Base-by-base conservation (phyloP, 2,329 filamentous ascomycete species). In the Exophiala lecanii-corni region DNA sequence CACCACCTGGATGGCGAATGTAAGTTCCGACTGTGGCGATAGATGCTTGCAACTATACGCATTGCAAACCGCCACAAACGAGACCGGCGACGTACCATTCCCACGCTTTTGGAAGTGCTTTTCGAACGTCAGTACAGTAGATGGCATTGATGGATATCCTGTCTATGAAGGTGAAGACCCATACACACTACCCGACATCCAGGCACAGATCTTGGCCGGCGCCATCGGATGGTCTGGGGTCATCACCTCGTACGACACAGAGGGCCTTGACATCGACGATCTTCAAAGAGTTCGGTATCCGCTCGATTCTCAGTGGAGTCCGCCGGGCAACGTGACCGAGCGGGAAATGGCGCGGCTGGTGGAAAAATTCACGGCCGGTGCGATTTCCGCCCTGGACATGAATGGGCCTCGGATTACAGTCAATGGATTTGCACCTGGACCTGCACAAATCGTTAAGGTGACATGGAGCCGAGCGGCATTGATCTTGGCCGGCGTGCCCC, bases 361-460 rank as follows among this genome's bases (percentile, higher is more conserved):
- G 2, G 44, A 43, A 40, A 41, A 32, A 12, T 54, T 51, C 42
- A 44, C 51, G 7, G 32, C 45, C 5, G 43, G 46, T 20, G 44
- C 48, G 5, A 39, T 54, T 30, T 25, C 41, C 2, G 51, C 51
- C 5, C 20, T 49, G 25, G 49, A 54, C 37, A 4, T 31, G 2
- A 19, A 33, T 18, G 51, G 49, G 9, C 48, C 43, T 3, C 34
- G 51, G 6, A 13, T 39, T 16, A 51, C 94, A 73, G 59, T 91
- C 95, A 38, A 85, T 88, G 51, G 88, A 94, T 39, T 25, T 12
- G 30, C 17, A 12, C 85, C 89, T 94, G 30, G 77, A 74, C 4
- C 89, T 85, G 9, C 68, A 71, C 64, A 97, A 89, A 57, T 95
- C 95, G 47, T 89, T 81, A 54, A 97, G 95, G 65, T 97, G 96